Base-by-base conservation (phyloP, 2,329 filamentous ascomycete genomes). In the Fusarium fujikuroi region DNA sequence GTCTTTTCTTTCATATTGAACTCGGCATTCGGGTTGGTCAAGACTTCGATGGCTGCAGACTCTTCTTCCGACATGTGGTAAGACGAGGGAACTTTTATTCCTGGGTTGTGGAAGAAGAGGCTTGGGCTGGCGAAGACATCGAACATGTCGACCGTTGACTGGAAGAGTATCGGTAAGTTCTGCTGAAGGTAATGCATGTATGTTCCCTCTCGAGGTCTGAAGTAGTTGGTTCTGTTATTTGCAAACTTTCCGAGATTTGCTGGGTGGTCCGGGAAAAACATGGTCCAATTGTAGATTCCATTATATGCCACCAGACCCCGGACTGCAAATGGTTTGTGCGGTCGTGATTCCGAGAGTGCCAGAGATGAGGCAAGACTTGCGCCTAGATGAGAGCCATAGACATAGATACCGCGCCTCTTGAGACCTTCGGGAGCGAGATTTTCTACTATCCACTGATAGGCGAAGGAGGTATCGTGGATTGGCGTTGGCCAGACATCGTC, bases 271-370 rank as follows among this genome's bases (percentile, higher is more conserved):
- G 87, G 87, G 16, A 90, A 83, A 66, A 91, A 88, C 78, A 84
- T 87, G 63, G 88, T 89, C 90, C 90, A 92, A 81, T 92, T 87
- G 80, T 90, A 92, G 65, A 92, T 84, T 46, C 89, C 90, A 72
- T 92, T 89, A 79, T 87, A 87, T 12, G 86, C 85, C 21, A 89
- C 80, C 37, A 90, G 79, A 12, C 89, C 89, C 15, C 87, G 84
- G 47, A 91, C 82, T 43, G 82, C 83, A 75, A 88, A 83, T 37
- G 75, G 80, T 19, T 80, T 75, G 60, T 86, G 81, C 4, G 81
- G 73, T 49, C 84, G 82, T 3, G 85, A 81, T 77, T 91, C 88
- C 4, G 89, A 91, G 47, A 92, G 79, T 14, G 89, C 86, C 7
- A 92, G 81, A 3, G 88, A 86, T 19, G 86, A 82, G 34, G 88